Conservation (phyloP, 2,329 filamentous ascomycete species). For the Microdochium nivale region DNA sequence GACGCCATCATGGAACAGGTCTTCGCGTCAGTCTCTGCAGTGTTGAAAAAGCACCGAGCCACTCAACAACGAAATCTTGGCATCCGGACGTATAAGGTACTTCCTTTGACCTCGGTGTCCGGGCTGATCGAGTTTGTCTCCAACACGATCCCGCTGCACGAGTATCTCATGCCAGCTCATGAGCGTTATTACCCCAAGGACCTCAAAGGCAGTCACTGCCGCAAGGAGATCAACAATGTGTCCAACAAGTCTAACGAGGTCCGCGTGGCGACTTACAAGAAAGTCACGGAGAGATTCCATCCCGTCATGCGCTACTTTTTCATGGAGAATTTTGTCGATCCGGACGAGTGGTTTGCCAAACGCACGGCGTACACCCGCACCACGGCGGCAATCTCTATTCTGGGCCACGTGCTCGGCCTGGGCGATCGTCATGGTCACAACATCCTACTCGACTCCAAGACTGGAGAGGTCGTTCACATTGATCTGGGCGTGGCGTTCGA, state of each 20-base stretch:
- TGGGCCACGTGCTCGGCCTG: conserved; percentile 85
- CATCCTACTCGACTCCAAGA: conserved; percentile 83
- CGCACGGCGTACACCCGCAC: conserved; percentile 87
- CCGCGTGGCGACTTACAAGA: conserved; percentile 67
- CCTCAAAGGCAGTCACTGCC: conserved; percentile 64
- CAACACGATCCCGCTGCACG: conserved; percentile 84
- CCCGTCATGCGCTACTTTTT: conserved; percentile 97
- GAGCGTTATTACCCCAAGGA: conserved; percentile 79
- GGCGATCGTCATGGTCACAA: conserved; percentile 96
- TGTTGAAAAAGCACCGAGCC: conserved; percentile 76
- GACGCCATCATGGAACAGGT: conserved; percentile 99
- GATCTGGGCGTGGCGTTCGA: conserved; percentile 97
- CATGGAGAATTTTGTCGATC: conserved; percentile 86
- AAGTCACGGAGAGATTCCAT: conserved; percentile 73
- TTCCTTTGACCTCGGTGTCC: conserved; percentile 75
- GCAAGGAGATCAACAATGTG: conserved; percentile 69
- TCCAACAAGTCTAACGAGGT: conserved; percentile 61
- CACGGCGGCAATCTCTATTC: conserved; percentile 89
- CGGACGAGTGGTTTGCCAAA: conserved; percentile 90
- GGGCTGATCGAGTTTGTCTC: conserved; percentile 97
- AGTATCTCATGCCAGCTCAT: conserved; percentile 87
- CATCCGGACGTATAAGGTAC: conserved; percentile 94
- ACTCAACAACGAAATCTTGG: conserved; percentile 83
- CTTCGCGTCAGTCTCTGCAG: conserved; percentile 87
- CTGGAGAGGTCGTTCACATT: conserved; percentile 92